Evolutionary conservation across 2,329 filamentous ascomycete genomes (phyloP).

Genomic region (Ascochyta koolunga): DNA sequence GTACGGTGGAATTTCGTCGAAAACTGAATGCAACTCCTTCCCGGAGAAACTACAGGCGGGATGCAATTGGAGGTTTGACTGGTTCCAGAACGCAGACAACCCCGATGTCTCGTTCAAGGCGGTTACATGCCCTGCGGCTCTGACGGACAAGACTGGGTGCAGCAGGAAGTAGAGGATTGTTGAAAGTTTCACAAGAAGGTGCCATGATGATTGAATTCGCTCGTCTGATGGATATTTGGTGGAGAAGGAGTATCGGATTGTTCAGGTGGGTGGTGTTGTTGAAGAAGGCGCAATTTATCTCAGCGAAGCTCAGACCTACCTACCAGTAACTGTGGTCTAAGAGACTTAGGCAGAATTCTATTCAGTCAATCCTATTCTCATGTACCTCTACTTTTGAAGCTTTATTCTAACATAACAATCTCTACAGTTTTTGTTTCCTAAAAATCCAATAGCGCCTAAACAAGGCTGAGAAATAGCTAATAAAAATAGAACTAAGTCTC

Average conservation of each 20-base stretch:
- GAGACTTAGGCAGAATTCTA: no score
- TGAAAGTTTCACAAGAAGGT: background rate
- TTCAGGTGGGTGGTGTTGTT: background rate
- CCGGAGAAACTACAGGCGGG: constrained; percentile 45
- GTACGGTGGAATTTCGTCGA: constrained; percentile 43
- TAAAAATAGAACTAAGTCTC: no score
- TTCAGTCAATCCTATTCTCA: no score
- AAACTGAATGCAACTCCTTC: constrained; percentile 42
- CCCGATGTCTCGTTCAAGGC: constrained; percentile 41
- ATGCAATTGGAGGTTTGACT: constrained; percentile 48
- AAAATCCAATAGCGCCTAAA: no score
- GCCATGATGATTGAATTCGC: background rate
- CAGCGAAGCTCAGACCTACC: no score
- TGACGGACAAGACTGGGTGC: constrained; percentile 42
- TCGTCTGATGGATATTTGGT: background rate
- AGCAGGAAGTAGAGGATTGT: constrained; percentile 18
- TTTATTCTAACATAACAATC: no score
- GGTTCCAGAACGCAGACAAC: constrained; percentile 44
- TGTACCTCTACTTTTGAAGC: no score
- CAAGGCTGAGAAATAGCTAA: no score
- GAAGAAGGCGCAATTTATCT: no score
- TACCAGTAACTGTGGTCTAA: no score
- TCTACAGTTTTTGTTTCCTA: no score
- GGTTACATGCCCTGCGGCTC: constrained; percentile 41
- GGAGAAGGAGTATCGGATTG: no score